These are phyloP conservation scores for Pythium aristosporum DNA, from an alignment of 352 stramenopile genomes.

Conservation along the genomic window DNA sequence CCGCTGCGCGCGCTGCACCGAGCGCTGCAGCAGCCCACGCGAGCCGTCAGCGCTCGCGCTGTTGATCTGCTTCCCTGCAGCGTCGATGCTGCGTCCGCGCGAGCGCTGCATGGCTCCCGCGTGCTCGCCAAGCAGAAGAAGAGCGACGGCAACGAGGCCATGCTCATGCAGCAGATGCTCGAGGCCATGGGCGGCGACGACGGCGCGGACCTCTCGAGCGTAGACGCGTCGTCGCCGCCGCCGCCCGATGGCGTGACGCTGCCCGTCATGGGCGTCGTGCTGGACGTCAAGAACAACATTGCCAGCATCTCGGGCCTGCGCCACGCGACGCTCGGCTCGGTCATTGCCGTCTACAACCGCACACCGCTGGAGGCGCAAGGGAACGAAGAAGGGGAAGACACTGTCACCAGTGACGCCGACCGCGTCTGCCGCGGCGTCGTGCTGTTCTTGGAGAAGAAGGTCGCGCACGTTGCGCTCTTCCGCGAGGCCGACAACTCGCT, in stretches of 20 bases:
- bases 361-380: slow-evolving; percentile 3
- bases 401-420: not conserved
- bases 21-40: slow-evolving; percentile 9
- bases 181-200: slow-evolving; percentile 59
- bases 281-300: slow-evolving; percentile 72
- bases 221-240: slow-evolving; percentile 15
- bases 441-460: slow-evolving; percentile 32
- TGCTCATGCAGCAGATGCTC: slow-evolving; percentile 68
- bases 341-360: slow-evolving; percentile 46
- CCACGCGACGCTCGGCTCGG: slow-evolving; percentile 68
- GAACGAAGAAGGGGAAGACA: slow-evolving; percentile 13
- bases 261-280: slow-evolving; percentile 47
- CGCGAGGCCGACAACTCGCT: slow-evolving; percentile 25
- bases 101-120: slow-evolving; percentile 19
- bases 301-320: slow-evolving; percentile 72
- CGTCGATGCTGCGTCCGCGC: not conserved
- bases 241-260: slow-evolving; percentile 29
- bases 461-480: slow-evolving; percentile 55
- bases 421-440: slow-evolving; percentile 28
- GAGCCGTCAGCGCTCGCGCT: not conserved
- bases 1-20: slow-evolving; percentile 5
- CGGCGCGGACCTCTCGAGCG: slow-evolving; percentile 7
- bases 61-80: not conserved
- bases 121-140: slow-evolving; percentile 15
- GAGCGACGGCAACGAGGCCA: slow-evolving; percentile 48